Conservation (phyloP, 306 rosid genomes). For the Senna tora region DNA sequence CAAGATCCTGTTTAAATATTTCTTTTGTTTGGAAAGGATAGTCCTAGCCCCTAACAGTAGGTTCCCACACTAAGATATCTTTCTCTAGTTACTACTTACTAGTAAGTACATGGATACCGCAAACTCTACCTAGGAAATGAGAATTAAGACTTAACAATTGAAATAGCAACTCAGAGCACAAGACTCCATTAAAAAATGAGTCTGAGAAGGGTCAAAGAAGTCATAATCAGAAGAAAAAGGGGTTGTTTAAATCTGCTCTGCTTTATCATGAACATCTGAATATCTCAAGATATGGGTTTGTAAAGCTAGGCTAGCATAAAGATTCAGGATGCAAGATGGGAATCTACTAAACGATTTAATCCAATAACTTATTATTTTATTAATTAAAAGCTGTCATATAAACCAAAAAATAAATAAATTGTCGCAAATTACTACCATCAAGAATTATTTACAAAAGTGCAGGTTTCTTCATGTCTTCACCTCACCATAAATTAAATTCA, state of each 20-base stretch:
- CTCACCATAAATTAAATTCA: background rate
- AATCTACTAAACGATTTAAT: background rate
- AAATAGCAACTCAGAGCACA: background rate
- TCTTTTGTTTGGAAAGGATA: background rate
- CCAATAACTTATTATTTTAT: background rate
- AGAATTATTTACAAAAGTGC: background rate
- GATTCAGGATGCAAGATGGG: background rate
- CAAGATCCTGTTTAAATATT: background rate
- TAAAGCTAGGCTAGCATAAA: background rate
- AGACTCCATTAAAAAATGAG: background rate
- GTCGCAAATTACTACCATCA: background rate
- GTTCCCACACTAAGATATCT: background rate
- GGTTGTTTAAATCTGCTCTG: background rate
- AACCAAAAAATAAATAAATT: background rate
- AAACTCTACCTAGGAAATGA: background rate
- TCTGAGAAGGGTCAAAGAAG: background rate
- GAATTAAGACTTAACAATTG: background rate
- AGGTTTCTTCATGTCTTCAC: background rate
- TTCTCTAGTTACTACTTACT: background rate
- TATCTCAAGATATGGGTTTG: background rate
- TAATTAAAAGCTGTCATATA: background rate
- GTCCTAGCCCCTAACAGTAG: background rate
- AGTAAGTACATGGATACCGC: background rate
- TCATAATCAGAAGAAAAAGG: background rate
- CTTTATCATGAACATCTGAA: too few species aligned